phyloP scores from a whole-genome alignment of 371 early-diverging fungal genomes.

The Choanephora cucurbitarum region DNA sequence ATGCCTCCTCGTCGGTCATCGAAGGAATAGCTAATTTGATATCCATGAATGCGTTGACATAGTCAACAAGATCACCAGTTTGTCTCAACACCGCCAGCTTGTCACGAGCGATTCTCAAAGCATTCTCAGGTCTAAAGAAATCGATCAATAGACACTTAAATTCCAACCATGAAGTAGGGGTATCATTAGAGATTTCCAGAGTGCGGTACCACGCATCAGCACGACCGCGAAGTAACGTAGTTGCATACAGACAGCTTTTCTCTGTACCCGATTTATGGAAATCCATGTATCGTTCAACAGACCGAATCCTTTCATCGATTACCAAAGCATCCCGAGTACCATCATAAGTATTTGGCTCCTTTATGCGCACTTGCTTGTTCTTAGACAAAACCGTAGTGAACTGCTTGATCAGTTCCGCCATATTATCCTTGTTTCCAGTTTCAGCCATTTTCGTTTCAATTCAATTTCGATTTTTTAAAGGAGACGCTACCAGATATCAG shows the following conservation, averaged over 20 bases:
- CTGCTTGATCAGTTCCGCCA: background rate
- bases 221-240: background rate
- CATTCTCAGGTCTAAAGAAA: conserved; percentile 12
- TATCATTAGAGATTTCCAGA: background rate
- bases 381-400: background rate
- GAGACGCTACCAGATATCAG: too few relatives aligned
- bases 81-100: conserved; percentile 6
- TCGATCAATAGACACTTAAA: background rate
- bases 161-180: background rate
- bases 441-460: too few relatives aligned
- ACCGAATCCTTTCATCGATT: background rate
- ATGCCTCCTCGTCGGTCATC: conserved; percentile 14
- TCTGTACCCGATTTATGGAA: background rate
- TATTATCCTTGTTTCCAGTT: background rate
- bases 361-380: background rate
- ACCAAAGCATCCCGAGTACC: background rate
- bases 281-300: background rate
- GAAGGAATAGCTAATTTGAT: background rate
- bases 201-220: background rate
- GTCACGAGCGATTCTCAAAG: conserved; percentile 9
- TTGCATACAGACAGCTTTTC: background rate
- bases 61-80: conserved; percentile 6
- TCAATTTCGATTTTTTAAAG: too few relatives aligned
- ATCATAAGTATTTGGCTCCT: conserved; percentile 1
- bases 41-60: conserved; percentile 12